Base-by-base conservation (phyloP, 2,329 filamentous ascomycete species). In the Cladophialophora chaetospira region DNA sequence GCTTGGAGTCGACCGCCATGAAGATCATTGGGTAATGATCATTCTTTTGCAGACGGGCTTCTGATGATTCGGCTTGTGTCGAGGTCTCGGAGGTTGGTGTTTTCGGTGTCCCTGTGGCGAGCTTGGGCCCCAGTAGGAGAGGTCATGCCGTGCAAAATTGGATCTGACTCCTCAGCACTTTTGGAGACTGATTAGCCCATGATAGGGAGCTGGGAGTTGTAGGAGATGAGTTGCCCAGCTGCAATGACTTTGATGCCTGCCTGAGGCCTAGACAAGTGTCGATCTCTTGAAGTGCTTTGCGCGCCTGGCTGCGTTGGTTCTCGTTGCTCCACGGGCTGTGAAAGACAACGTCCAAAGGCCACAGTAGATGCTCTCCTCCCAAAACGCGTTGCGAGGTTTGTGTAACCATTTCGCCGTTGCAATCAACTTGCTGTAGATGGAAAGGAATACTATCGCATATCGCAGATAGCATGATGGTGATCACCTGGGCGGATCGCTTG, bases 251-350 rank as follows among this genome's bases (percentile, higher is more conserved):
- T 17, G 45, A 48, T 19, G 45, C 45, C 19, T 36, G 29, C 3
- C 21, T 36, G n/a, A 48, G 19, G 29, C 29, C 17, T 13, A 36
- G 15, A 36, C 17, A 48, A 3, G 45, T 36, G 5, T 31, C 31
- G 17, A 48, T 48, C 15, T 48, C 45, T 35, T 48, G 10, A 11
- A 48, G 45, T n/a, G 45, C 29, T 36, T 48, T 48, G 45, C 28
- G 45, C 11, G 45, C 45, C 45, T 48, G 29, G 17, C 11, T 48
- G 13, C 17, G 31, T 26, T 36, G 45, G 2, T 25, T n/a, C 9
- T 25, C 21, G 45, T 23, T 48, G 19, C 29, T 36, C 13, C 45
- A 48, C 6, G 6, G 45, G 19, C 29, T 36, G 45, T 38, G 45
- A 25, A 48, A 35, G 13, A 36, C 45, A 3, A 48, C 29, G 26